These are phyloP conservation scores for Begonia peltatifolia DNA, from an alignment of 306 rosid genomes.

Conservation along the genomic window DNA sequence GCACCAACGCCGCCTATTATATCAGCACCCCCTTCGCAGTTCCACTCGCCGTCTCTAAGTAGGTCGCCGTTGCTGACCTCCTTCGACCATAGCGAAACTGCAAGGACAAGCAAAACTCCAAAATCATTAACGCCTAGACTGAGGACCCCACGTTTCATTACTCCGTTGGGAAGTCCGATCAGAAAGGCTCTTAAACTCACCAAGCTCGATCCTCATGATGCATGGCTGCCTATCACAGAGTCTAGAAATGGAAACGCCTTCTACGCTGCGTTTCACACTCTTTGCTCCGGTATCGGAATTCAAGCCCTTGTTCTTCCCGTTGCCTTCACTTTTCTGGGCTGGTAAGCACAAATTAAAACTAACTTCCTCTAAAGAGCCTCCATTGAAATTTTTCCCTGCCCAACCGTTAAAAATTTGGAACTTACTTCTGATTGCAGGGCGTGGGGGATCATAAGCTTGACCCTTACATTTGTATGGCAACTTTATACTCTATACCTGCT, in stretches of 20 bases:
- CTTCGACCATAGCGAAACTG: constrained; percentile 4
- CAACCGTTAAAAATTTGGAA: background rate
- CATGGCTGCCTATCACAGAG: constrained; percentile 40
- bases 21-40: constrained; percentile 10
- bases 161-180: constrained; percentile 14
- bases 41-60: constrained; percentile 13
- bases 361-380: background rate
- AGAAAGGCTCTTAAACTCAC: constrained; percentile 9
- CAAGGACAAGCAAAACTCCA: background rate
- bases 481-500: constrained; percentile 28
- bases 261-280: constrained; percentile 31
- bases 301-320: constrained; percentile 35
- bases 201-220: constrained; percentile 13
- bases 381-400: background rate
- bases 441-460: constrained; percentile 32
- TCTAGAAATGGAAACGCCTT: constrained; percentile 30
- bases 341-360: constrained; percentile 12
- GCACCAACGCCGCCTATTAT: background rate
- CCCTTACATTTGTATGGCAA: constrained; percentile 28
- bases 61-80: constrained; percentile 10
- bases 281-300: constrained; percentile 31
- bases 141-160: constrained; percentile 9
- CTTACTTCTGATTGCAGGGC: constrained; percentile 12
- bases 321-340: constrained; percentile 35
- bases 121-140: constrained; percentile 2